Base-by-base conservation (phyloP, 164 flowering plant genomes). In the Chimonanthus praecox region DNA sequence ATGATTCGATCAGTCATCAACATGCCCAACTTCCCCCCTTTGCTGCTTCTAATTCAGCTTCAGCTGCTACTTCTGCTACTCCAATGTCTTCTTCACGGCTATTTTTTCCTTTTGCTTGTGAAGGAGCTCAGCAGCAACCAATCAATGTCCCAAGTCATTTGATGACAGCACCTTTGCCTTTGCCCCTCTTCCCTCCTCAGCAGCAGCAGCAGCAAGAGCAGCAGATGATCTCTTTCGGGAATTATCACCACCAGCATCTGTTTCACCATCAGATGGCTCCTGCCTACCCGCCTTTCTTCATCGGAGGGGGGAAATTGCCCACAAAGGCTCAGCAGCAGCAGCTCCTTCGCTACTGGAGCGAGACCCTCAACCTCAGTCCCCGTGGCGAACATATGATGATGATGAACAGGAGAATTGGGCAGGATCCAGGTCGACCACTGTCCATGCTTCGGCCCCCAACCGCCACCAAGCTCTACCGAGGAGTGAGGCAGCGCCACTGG, bases 401-500 rank as follows among this genome's bases (percentile, higher is more conserved):
- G 88, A 90, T 88, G 97, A 86, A 88, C 87, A 88, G 80, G 79
- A 77, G 86, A 9, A 49, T 87, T 49, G 87, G 85, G 5, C 87
- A 79, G 18, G 81, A 85, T 45, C 76, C 83, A 0, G 64, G 80
- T 73, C 21, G 63, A 5, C n/a, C 54, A 44, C n/a, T 43, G 48
- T 58, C 82, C 7, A 58, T 79, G 69, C 75, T 84, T 3, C 77
- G 87, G 82, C 89, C 89, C 20, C 78, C 79, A 7, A 45, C 87
- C 0, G 47, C 85, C 1, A 89, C 92, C 15, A 94, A 91, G 87
- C 91, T 94, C 2, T 94, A 94, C 82, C 77, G 98, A 73, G 98
- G 98, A 67, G 98, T 94, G 44, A 86, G 97, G 78, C 98, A 94
- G 75, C 78, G 99, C 47, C 99, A 92, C 78, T 94, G 99, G 99